Percentiles rank a stretch among this genome's conserved stretches.
phyloP scores from a whole-genome alignment of 768 basidiomycete species.

The Hydnomerulius pinastri region DNA sequence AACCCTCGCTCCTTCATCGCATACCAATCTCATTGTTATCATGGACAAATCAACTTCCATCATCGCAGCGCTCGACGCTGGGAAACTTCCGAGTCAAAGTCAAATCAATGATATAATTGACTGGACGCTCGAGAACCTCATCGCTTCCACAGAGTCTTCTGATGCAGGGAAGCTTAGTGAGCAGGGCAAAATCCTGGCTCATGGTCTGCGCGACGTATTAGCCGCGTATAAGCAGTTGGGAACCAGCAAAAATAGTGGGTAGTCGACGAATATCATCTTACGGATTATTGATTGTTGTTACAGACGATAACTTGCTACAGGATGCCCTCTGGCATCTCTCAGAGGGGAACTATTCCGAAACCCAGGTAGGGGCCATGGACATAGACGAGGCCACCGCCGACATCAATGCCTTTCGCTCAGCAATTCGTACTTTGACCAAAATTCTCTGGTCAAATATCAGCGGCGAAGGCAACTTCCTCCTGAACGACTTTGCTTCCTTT shows the following conservation, averaged over 20 bases:
- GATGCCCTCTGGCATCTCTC: constrained; percentile 65
- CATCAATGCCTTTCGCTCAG: constrained; percentile 46
- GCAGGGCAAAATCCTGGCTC: constrained; percentile 54
- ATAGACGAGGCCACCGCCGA: constrained; percentile 52
- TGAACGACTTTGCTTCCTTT: constrained; percentile 67
- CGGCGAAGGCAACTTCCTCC: constrained; percentile 53
- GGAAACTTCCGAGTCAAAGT: constrained; percentile 65
- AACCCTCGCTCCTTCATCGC: too few species aligned
- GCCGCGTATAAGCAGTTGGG: constrained; percentile 57
- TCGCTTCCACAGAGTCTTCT: constrained; percentile 47
- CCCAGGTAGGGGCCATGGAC: constrained; percentile 38
- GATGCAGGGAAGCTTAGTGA: constrained; percentile 47
- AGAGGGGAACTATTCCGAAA: constrained; percentile 49
- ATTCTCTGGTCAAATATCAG: constrained; percentile 55
- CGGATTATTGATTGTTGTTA: background rate
- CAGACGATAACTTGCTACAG: constrained; percentile 68
- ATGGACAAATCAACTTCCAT: constrained; percentile 70
- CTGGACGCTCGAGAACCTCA: constrained; percentile 50
- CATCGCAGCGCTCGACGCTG: constrained; percentile 67
- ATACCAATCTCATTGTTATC: background rate
- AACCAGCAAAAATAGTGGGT: constrained; percentile 57
- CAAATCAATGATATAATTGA: constrained; percentile 58
- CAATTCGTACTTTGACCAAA: constrained; percentile 52
- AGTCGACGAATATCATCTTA: background rate
- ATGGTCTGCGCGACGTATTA: constrained; percentile 53